Percentiles rank a stretch among this genome's conserved stretches.
Conservation (phyloP, 208 protist species). For the Trypanosoma melophagium region DNA sequence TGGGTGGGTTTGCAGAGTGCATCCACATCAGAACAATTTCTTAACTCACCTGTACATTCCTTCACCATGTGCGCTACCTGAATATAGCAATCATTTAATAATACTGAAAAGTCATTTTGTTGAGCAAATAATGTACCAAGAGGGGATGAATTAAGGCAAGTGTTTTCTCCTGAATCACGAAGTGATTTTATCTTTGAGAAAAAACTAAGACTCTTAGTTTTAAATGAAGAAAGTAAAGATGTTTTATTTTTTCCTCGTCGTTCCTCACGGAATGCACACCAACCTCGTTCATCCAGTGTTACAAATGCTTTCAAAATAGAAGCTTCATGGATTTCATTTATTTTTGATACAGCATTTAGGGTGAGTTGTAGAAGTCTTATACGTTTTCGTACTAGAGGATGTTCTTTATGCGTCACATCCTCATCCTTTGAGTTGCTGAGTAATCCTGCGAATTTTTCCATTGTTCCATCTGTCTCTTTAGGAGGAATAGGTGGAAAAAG, state of each 20-base stretch:
- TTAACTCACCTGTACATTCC: neutral
- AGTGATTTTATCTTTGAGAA: constrained; percentile 20
- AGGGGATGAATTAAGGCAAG: constrained; percentile 7
- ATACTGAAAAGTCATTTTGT: constrained; percentile 14
- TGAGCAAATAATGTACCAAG: constrained; percentile 12
- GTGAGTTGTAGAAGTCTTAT: constrained; percentile 30
- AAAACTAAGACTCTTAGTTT: constrained; percentile 15
- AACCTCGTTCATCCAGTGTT: constrained; percentile 32
- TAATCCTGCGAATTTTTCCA: constrained; percentile 33
- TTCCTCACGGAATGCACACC: constrained; percentile 23
- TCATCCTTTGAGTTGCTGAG: constrained; percentile 14
- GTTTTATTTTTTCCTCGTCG: constrained; percentile 6
- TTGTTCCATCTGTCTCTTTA: constrained; percentile 36
- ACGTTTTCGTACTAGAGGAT: constrained; percentile 28
- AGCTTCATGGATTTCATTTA: constrained; percentile 31
- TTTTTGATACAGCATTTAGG: constrained; percentile 28
- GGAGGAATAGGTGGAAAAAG: constrained; percentile 35
- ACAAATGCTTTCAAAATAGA: constrained; percentile 25
- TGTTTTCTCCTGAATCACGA: neutral
- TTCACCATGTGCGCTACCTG: constrained; percentile 19
- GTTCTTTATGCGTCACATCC: constrained; percentile 5
- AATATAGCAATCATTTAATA: constrained; percentile 15
- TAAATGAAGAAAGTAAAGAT: constrained; percentile 19
- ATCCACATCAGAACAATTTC: constrained; percentile 22
- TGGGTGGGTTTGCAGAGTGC: constrained; percentile 1